Evolutionary conservation across 805 yeast species (phyloP), one percentile per base, ranked within the genome.

Genomic region (Starmerella riodocensis): DNA sequence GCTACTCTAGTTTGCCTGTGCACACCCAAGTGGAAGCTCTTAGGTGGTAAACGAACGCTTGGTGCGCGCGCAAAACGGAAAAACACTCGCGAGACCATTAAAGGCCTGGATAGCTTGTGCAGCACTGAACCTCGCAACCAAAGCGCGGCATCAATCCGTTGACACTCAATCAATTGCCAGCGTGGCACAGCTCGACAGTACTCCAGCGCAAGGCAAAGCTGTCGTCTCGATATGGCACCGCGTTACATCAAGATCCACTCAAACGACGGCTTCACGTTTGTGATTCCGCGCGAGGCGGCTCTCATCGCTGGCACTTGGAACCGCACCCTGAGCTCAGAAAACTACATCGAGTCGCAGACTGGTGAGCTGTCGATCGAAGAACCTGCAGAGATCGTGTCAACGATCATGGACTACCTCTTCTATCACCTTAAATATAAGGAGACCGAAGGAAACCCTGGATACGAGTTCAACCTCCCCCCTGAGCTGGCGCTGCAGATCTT

Each of bases 401-500:
- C 83, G 51, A 76, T 88, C 9, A 78, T 82, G 30, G 96, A 88
- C 51, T 88, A 91, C 51, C 60, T 88, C 25, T 76, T 80, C 55
- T 86, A 81, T 54, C 74, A 80, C 51, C 57, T 68, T 43, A 77
- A 80, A 50, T 82, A 81, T 55, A 72, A 67, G 46, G 44, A 40
- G 14, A 43, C 43, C 9, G 50, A 46, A 20, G 53, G 52, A 17
- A 42, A 43, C 16, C 41, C 46, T 9, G 61, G 59, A 20, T 50
- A 42, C 6, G 73, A 71, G 4, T 91, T 91, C 59, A 79, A 80
- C 27, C 74, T 91, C 2, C 95, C 97, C 1, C 86, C 96, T 0
- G 96, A 84, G 49, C 71, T 88, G 73, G 94, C 97, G 0, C 63
- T 88, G 45, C 97, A 91, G 55, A 62, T 88, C 49, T 60, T 91